A percentile compares a stretch with the other conserved stretches of the same genome.
These are phyloP conservation scores for Oenanthe sinensis DNA, from an alignment of 129 eudicot species.

Conservation along the genomic window DNA sequence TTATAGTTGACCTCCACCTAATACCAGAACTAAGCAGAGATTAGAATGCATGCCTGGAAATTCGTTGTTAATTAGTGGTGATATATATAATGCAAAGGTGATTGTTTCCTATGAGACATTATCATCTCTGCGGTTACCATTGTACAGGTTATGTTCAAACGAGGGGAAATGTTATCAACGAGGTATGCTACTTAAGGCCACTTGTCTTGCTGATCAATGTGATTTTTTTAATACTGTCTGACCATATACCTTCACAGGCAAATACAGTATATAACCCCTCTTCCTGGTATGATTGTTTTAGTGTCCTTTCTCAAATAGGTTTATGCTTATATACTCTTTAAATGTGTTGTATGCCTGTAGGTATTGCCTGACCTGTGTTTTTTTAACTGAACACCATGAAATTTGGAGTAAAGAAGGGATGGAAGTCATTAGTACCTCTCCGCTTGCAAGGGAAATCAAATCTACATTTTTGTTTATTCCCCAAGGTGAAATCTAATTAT, in stretches of 20 bases:
- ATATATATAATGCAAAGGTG: slow-evolving; percentile 1
- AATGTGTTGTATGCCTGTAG: slow-evolving; percentile 25
- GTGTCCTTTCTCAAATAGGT: neutral
- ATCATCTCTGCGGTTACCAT: neutral
- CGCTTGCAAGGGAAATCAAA: slow-evolving; percentile 45
- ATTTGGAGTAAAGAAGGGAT: slow-evolving; percentile 45
- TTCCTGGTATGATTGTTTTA: neutral
- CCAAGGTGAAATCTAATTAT: slow-evolving; percentile 38
- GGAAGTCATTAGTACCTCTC: slow-evolving; percentile 41
- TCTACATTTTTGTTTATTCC: slow-evolving; percentile 50
- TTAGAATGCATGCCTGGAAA: neutral
- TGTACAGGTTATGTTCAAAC: neutral
- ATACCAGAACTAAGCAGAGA: neutral
- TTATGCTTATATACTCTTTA: neutral
- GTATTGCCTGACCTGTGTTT: slow-evolving; percentile 19
- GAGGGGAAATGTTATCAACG: neutral
- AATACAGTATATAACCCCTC: neutral
- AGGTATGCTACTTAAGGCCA: neutral
- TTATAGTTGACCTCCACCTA: neutral
- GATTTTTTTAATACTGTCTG: neutral
- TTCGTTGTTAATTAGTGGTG: neutral
- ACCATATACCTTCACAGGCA: neutral
- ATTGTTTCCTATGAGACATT: neutral
- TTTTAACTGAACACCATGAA: slow-evolving; percentile 35
- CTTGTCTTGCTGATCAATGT: neutral